Evolutionary conservation across 1,284 basidiomycete species (phyloP).

Genomic region (Ustilago curta): DNA sequence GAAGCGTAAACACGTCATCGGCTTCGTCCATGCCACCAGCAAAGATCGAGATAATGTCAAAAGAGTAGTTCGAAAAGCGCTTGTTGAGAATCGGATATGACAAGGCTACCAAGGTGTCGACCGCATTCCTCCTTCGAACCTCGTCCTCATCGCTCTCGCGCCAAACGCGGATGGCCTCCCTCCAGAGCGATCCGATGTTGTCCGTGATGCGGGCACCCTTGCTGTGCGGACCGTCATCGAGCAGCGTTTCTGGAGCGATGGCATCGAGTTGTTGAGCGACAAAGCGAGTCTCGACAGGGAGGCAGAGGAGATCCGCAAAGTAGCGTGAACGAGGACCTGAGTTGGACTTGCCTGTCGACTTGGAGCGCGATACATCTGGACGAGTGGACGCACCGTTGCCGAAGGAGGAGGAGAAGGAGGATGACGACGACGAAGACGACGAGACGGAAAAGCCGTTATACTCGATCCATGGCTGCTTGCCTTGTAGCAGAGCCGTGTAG

Average conservation of each 20-base stretch:
- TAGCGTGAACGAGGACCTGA: conserved; percentile 60
- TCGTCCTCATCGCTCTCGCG: conserved; percentile 55
- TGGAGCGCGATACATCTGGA: conserved; percentile 27
- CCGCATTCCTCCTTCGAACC: conserved; percentile 55
- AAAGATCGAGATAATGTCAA: conserved; percentile 62
- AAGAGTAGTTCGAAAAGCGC: conserved; percentile 59
- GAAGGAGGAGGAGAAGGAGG: conserved; percentile 26
- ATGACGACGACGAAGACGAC: conserved; percentile 12
- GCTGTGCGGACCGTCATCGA: conserved; percentile 52
- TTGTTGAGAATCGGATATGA: conserved; percentile 61
- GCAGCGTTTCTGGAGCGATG: conserved; percentile 45
- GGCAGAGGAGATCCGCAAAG: conserved; percentile 61
- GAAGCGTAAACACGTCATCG: conserved; percentile 61
- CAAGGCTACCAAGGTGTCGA: conserved; percentile 60
- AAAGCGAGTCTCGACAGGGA: conserved; percentile 56
- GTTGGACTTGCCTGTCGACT: conserved; percentile 58
- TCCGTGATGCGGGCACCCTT: conserved; percentile 55
- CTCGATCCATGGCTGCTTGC: conserved; percentile 58
- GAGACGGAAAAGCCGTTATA: conserved; percentile 6
- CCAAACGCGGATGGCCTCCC: conserved; percentile 59
- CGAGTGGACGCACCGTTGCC: conserved; percentile 16
- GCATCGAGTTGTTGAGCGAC: conserved; percentile 47
- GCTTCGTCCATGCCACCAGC: conserved; percentile 67
- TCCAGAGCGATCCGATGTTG: conserved; percentile 62
- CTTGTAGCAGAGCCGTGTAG: conserved; percentile 55